A percentile compares a stretch with the other conserved stretches of the same genome.
Conservation (phyloP, 768 basidiomycete species). For the Collybia sordida region DNA sequence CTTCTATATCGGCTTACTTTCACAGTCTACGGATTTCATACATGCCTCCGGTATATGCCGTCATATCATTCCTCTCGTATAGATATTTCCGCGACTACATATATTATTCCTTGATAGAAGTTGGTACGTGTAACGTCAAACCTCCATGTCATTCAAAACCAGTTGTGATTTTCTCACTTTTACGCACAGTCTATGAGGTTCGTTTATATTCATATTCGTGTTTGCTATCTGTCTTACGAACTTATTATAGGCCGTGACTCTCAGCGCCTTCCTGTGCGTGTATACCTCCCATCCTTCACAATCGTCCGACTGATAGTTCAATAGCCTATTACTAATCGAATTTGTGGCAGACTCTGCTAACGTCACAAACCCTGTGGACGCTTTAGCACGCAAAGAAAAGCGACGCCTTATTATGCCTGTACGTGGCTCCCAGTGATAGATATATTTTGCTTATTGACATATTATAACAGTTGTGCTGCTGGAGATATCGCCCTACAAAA, state of each 20-base stretch:
- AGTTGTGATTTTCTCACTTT: background rate
- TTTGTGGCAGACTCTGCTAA: conserved; percentile 69
- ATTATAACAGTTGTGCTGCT: conserved; percentile 64
- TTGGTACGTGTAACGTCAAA: conserved; percentile 35
- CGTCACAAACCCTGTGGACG: conserved; percentile 59
- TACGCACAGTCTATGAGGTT: conserved; percentile 61
- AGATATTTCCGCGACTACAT: conserved; percentile 76
- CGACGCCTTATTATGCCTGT: conserved; percentile 62
- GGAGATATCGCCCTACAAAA: conserved; percentile 79
- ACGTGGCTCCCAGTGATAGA: conserved; percentile 8
- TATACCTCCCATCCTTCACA: background rate
- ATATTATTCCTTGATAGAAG: conserved; percentile 41
- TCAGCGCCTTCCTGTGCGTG: conserved; percentile 81
- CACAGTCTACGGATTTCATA: conserved; percentile 69
- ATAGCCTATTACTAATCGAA: conserved; percentile 75
- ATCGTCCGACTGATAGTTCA: background rate
- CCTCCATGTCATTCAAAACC: background rate
- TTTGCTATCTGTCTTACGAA: background rate
- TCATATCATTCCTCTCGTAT: conserved; percentile 83
- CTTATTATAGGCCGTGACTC: conserved; percentile 58
- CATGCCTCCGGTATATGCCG: conserved; percentile 77
- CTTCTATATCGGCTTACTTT: background rate
- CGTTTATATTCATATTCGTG: conserved; percentile 10
- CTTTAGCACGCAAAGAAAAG: conserved; percentile 79
- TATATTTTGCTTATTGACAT: background rate